These are phyloP conservation scores for Yarrowia porcina DNA, from an alignment of 805 yeast genomes.

Conservation along the genomic window DNA sequence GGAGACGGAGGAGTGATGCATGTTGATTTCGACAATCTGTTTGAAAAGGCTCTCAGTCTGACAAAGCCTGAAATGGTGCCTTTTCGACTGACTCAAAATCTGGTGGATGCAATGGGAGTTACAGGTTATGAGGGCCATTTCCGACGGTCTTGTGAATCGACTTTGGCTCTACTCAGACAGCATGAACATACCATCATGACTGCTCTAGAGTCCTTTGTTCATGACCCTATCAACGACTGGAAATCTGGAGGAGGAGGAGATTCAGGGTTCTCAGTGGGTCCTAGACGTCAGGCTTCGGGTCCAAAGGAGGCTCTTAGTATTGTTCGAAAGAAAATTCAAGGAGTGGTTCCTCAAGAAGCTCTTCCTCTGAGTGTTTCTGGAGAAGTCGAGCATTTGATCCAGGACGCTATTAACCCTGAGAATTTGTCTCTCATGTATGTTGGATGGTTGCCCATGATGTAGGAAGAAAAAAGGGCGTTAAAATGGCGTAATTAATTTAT, in stretches of 20 bases:
- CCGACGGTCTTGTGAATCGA: conserved; percentile 79
- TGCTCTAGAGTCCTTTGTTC: conserved; percentile 83
- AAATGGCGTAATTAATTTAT: neutral
- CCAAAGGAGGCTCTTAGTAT: conserved; percentile 70
- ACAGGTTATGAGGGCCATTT: conserved; percentile 88
- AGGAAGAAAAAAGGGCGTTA: no score
- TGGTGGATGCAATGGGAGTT: conserved; percentile 86
- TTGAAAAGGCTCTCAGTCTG: conserved; percentile 69
- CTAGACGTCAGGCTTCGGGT: conserved; percentile 33
- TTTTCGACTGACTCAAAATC: conserved; percentile 81
- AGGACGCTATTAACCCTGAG: conserved; percentile 70
- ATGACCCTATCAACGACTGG: conserved; percentile 90
- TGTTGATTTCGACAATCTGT: conserved; percentile 94
- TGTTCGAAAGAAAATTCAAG: conserved; percentile 77
- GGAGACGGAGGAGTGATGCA: conserved; percentile 81
- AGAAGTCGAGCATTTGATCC: conserved; percentile 84
- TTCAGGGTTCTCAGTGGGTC: conserved; percentile 28
- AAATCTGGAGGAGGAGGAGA: conserved; percentile 39
- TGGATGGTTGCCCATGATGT: conserved; percentile 78
- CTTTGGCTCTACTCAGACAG: conserved; percentile 64
- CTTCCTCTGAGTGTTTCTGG: conserved; percentile 87
- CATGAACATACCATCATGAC: conserved; percentile 86
- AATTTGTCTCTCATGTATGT: conserved; percentile 82
- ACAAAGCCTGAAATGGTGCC: conserved; percentile 93
- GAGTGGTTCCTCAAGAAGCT: conserved; percentile 76